Conservation (phyloP, 2,329 filamentous ascomycete genomes). For the Aspergillus niger region DNA sequence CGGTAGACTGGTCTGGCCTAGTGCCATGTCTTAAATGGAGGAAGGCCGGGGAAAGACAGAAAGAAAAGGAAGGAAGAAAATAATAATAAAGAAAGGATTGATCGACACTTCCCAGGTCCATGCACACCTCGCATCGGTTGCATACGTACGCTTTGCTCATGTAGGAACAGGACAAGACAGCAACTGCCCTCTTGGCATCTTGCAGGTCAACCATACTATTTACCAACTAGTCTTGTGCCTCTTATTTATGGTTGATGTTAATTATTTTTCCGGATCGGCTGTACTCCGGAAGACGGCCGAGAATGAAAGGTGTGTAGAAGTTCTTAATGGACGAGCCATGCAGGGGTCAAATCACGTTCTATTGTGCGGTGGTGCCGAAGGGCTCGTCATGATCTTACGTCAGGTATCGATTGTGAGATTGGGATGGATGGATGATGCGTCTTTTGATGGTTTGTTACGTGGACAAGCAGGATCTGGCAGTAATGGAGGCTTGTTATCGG, state of each 20-base stretch:
- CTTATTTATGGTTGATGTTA: not conserved
- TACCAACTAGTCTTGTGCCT: not conserved
- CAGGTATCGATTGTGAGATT: not conserved
- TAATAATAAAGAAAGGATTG: not conserved
- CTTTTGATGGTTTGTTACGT: conserved; percentile 3
- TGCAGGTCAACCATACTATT: not conserved
- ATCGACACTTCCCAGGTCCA: not conserved
- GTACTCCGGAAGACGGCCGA: not conserved
- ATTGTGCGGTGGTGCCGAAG: not conserved
- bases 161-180: not conserved
- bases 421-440: conserved; percentile 6
- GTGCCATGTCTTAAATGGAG: conserved; percentile 14
- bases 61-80: too few relatives aligned
- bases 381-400: conserved; percentile 12
- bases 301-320: too few relatives aligned
- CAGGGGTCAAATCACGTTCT: not conserved
- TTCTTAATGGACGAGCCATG: not conserved
- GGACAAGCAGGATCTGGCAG: not conserved
- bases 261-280: not conserved
- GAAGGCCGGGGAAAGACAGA: not conserved
- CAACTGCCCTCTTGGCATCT: not conserved
- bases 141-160: not conserved
- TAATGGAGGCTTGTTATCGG: not conserved
- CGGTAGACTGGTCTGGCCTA: conserved; percentile 15
- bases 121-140: not conserved